Evolutionary conservation across 2,329 filamentous ascomycete species (phyloP).

Genomic region (Epichloe uncinata): DNA sequence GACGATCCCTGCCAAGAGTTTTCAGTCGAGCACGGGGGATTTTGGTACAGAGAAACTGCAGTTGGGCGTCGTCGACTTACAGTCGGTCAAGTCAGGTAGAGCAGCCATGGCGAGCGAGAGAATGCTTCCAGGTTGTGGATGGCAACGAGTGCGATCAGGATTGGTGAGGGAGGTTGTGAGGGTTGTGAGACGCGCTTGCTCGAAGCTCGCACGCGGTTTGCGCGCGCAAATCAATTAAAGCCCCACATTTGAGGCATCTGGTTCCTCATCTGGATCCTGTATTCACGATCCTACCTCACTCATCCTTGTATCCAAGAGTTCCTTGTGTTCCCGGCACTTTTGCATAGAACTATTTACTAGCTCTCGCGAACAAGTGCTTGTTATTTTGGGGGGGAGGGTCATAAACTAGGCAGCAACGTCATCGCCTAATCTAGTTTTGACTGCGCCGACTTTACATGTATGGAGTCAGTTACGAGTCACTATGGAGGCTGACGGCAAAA

Average conservation of each 20-base stretch:
- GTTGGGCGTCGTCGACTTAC: slow-evolving; percentile 13
- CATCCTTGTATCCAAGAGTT: too few species aligned
- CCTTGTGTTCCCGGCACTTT: too few species aligned
- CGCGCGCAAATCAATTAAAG: slow-evolving; percentile 16
- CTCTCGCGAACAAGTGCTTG: too few species aligned
- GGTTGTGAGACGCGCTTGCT: slow-evolving; percentile 7
- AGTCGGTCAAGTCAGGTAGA: slow-evolving; percentile 19
- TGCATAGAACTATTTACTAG: too few species aligned
- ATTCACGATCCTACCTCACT: too few species aligned
- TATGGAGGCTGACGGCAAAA: too few species aligned
- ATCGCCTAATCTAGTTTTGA: too few species aligned
- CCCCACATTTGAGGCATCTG: slow-evolving; percentile 10
- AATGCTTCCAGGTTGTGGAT: neutral
- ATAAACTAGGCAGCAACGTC: too few species aligned
- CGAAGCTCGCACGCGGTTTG: slow-evolving; percentile 7
- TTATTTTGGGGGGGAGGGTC: too few species aligned
- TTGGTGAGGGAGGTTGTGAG: neutral
- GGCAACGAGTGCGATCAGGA: neutral
- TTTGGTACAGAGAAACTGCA: neutral
- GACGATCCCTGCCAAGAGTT: slow-evolving; percentile 34
- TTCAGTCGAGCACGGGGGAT: neutral
- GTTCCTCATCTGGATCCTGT: too few species aligned
- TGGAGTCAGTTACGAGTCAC: too few species aligned
- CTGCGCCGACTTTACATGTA: too few species aligned
- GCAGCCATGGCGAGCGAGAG: slow-evolving; percentile 14